These are phyloP conservation scores for Hypericum androsaemum DNA, from an alignment of 345 rosid species.

Conservation along the genomic window DNA sequence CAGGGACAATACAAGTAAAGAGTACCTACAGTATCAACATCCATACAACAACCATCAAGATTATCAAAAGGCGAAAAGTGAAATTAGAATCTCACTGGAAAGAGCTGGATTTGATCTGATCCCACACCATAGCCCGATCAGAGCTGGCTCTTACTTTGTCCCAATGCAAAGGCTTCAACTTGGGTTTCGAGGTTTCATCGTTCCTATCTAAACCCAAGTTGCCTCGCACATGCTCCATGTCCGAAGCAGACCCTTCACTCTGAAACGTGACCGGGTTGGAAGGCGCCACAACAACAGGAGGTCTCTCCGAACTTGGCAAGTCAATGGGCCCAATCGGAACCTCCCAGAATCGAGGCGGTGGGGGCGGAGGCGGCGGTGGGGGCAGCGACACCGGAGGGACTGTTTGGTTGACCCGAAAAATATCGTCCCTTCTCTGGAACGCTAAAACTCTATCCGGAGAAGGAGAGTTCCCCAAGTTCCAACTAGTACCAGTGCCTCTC, in stretches of 20 bases:
- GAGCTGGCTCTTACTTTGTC: conserved; percentile 96
- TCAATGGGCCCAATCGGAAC: conserved; percentile 19
- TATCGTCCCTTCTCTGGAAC: no score
- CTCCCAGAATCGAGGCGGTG: conserved; percentile 54
- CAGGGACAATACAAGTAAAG: not conserved
- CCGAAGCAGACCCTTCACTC: conserved; percentile 7
- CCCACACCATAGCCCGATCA: conserved; percentile 90
- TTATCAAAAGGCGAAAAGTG: not conserved
- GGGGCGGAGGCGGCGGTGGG: conserved; percentile 67
- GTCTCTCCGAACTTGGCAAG: conserved; percentile 16
- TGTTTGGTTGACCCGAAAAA: conserved; percentile 14
- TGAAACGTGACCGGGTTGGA: conserved; percentile 26
- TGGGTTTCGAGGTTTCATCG: conserved; percentile 54
- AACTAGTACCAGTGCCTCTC: no score
- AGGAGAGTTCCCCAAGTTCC: not conserved
- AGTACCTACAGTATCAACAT: not conserved
- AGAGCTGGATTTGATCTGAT: conserved; percentile 78
- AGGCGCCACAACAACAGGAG: conserved; percentile 33
- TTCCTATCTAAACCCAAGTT: conserved; percentile 25
- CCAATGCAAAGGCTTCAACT: conserved; percentile 92
- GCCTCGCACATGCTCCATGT: conserved; percentile 16
- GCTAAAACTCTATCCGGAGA: conserved; percentile 16
- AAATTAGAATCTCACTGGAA: conserved; percentile 58
- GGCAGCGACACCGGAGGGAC: conserved; percentile 38
- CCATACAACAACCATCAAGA: not conserved